phyloP scores from a whole-genome alignment of 2,329 filamentous ascomycete species.

The Canariomyces notabilis region DNA sequence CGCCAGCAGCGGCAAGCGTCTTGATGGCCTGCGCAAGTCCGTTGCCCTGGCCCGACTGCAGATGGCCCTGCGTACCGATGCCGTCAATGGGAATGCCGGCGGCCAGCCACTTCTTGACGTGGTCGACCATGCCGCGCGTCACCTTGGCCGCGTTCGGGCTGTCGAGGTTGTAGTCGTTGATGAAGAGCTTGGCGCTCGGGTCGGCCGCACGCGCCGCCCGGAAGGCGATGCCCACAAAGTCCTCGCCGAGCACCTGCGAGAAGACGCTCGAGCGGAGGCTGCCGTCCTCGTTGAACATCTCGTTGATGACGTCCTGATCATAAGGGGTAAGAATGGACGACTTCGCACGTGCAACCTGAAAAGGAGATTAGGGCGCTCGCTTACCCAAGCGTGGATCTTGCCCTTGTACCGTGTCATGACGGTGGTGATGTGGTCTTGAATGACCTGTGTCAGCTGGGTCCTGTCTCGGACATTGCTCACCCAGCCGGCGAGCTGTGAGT shows the following conservation, averaged over 20 bases:
- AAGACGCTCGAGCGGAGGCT: conserved; percentile 57
- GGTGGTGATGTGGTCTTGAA: conserved; percentile 55
- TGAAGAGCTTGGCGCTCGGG: conserved; percentile 64
- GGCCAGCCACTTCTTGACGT: conserved; percentile 60
- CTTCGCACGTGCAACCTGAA: too few species aligned
- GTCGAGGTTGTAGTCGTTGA: conserved; percentile 71
- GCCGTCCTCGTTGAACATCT: conserved; percentile 60
- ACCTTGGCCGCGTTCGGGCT: conserved; percentile 53
- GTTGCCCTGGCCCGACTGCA: conserved; percentile 41
- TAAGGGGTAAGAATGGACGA: too few species aligned
- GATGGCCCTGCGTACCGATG: conserved; percentile 56
- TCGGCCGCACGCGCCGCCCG: conserved; percentile 62
- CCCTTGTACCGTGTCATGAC: conserved; percentile 57
- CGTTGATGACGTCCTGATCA: conserved; percentile 55
- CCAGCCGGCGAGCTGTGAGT: conserved; percentile 55
- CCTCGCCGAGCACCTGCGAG: conserved; percentile 62
- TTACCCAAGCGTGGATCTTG: conserved; percentile 54
- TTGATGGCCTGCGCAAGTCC: conserved; percentile 46
- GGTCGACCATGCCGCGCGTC: conserved; percentile 45
- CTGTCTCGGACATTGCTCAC: conserved; percentile 52
- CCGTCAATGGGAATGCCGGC: conserved; percentile 61
- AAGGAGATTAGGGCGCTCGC: too few species aligned
- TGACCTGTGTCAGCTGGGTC: conserved; percentile 47
- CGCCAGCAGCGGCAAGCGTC: conserved; percentile 45
- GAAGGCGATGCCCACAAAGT: conserved; percentile 66